Evolutionary conservation across 805 yeast genomes (phyloP), one percentile per base, ranked within the genome.

Genomic region (Torulaspora quercuum): DNA sequence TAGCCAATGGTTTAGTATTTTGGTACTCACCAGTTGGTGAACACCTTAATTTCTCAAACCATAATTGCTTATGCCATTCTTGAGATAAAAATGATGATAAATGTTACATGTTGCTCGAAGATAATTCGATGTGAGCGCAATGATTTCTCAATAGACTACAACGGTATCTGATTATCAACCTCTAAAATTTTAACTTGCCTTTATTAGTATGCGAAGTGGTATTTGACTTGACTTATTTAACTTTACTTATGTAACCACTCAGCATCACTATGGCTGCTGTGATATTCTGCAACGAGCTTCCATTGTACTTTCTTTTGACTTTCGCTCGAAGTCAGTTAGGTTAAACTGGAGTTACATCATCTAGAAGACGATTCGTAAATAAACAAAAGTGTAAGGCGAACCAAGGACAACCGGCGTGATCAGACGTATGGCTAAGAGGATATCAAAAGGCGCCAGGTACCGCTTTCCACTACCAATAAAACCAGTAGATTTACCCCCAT

Each of bases 91-190:
- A 49, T 58, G 60, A 59, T 61, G 65, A 61, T 56, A 49, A 48
- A 32, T 39, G 38, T 28, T 45, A 45, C 44, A 37, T 50, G 65
- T 65, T 61, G 71, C 73, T 67, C 58, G 74, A 70, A 68, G 70
- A 59, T 57, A 50, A 28, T 40, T 60, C 76, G 51, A 56, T 78
- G 85, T 76, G 75, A 72, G 83, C 79, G 72, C 81, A 73, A 57
- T 65, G 80, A 75, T 76, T 78, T 73, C 79, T 74, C 78, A 75
- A 75, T 73, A 80, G 95, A 85, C 95, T 85, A 85, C 94, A 85
- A 85, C 95, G 95, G 95, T 85, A 85, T 85, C 95, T 85, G 95
- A 82, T 28, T 37, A 30, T 9, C 19, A 32, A 11, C 19, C 27
- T 22, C 7, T 24, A 15, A 15, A 22, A n/a, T 24, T 8, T 16